Conservation (phyloP, 768 basidiomycete genomes). For the Hemileccinum impolitum region DNA sequence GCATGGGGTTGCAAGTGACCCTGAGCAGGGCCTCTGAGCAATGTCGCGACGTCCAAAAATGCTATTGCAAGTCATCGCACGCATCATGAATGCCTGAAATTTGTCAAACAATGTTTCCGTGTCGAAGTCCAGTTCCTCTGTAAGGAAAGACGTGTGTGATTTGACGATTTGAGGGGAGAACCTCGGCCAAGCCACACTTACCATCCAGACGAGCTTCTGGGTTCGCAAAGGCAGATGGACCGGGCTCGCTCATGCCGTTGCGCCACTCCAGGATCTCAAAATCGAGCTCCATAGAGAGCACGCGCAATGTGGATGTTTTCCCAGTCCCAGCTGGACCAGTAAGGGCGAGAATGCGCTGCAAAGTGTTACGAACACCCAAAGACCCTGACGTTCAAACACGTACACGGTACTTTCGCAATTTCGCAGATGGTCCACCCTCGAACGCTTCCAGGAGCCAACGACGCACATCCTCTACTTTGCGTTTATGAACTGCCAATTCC, state of each 20-base stretch:
- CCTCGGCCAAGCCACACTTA: neutral
- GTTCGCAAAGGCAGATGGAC: constrained; percentile 20
- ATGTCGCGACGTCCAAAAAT: constrained; percentile 37
- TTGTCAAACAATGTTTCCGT: constrained; percentile 50
- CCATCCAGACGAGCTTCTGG: constrained; percentile 12
- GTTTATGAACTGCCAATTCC: constrained; percentile 75
- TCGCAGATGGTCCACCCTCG: too few species aligned
- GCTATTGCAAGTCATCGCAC: constrained; percentile 58
- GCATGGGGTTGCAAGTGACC: neutral
- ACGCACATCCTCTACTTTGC: constrained; percentile 75
- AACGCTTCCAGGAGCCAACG: constrained; percentile 74
- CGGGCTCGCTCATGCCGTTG: constrained; percentile 57
- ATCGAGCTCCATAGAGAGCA: constrained; percentile 69
- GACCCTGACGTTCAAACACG: neutral
- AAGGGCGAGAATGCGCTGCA: constrained; percentile 76
- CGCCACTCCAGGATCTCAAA: constrained; percentile 87
- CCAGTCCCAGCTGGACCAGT: constrained; percentile 88
- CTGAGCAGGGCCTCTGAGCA: constrained; percentile 6
- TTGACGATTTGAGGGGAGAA: neutral
- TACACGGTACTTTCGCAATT: too few species aligned
- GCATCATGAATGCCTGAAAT: constrained; percentile 71
- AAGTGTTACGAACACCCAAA: neutral
- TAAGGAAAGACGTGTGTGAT: neutral
- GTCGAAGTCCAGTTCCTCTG: constrained; percentile 12
- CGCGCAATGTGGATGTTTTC: constrained; percentile 82